Evolutionary conservation across 2,329 filamentous ascomycete genomes (phyloP), one percentile per base, ranked within the genome.

Genomic region (Herpomyces periplanetae): DNA sequence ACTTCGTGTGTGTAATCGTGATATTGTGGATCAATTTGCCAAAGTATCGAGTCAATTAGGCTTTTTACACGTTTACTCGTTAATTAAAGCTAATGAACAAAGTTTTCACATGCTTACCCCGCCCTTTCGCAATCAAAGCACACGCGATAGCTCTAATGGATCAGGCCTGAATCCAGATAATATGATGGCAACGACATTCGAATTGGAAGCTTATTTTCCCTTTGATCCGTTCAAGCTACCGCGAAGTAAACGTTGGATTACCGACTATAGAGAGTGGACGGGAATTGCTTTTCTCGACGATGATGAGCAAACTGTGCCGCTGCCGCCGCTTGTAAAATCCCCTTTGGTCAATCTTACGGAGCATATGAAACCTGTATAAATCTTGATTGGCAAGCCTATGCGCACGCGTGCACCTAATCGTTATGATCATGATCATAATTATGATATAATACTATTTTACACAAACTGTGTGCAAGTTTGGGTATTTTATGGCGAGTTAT

Each of bases 191-290:
- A 35, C 34, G 20, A 45, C 45, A 29, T 50, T 58, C 31, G 62
- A 87, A 36, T 49, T 96, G 2, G 73, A 91, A 28, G 65, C 71
- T 0, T 88, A 85, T 36, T 96, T 91, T 32, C 80, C 80, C 0
- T 96, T 96, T 31, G 80, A 96, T 34, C 84, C 84, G 2, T 96
- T 91, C 36, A 63, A 75, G 31, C 44, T 96, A 19, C 73, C 73
- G 1, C 46, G 57, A 27, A 88, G 73, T 36, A 69, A 65, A 37
- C 51, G 57, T 23, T 91, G 80, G 84, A 42, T 96, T 6, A 62
- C 71, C 25, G 63, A 84, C 32, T 88, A 87, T 32, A 49, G 75
- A 12, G 47, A 59, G 19, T 88, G 69, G 65, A 53, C 54, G 26
- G 51, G 58, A 3, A 53, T 84, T 13, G 56, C 58, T 1, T 66